phyloP scores from a whole-genome alignment of 2,329 filamentous ascomycete species.

The Aspergillus intermedius region DNA sequence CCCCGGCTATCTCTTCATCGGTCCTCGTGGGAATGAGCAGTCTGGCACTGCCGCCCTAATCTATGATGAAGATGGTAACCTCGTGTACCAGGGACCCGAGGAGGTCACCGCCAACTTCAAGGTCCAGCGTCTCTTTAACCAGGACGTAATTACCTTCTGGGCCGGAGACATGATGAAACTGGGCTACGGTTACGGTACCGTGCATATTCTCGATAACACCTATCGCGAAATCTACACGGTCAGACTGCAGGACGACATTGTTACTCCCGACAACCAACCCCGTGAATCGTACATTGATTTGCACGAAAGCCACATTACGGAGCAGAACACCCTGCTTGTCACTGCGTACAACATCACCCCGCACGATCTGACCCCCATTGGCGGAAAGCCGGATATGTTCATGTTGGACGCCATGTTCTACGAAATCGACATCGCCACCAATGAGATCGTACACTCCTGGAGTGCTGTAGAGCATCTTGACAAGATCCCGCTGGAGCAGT shows the following conservation, averaged over 20 bases:
- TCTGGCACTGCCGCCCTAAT: conserved; percentile 28
- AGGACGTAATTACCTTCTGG: conserved; percentile 33
- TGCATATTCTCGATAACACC: conserved; percentile 28
- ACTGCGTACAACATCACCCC: conserved; percentile 31
- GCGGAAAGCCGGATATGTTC: conserved; percentile 24
- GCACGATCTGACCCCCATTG: conserved; percentile 23
- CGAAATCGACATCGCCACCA: conserved; percentile 30
- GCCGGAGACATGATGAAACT: conserved; percentile 22
- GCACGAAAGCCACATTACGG: conserved; percentile 29
- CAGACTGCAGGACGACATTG: conserved; percentile 19
- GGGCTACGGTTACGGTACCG: conserved; percentile 24
- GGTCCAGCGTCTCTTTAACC: conserved; percentile 27
- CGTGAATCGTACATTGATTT: conserved; percentile 28
- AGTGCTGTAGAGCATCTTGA: conserved; percentile 27
- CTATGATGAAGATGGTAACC: conserved; percentile 28
- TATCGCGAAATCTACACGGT: conserved; percentile 30
- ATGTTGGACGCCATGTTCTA: conserved; percentile 29
- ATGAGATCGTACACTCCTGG: conserved; percentile 28
- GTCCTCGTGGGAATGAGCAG: conserved; percentile 21
- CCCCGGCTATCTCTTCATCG: conserved; percentile 30
- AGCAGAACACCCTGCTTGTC: conserved; percentile 28
- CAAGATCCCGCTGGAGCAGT: conserved; percentile 22
- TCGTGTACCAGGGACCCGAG: conserved; percentile 30
- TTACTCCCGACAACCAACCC: conserved; percentile 14
- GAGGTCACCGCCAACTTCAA: conserved; percentile 28